Conservation (phyloP, 1,284 basidiomycete genomes). For the Thecaphora thlaspeos region DNA sequence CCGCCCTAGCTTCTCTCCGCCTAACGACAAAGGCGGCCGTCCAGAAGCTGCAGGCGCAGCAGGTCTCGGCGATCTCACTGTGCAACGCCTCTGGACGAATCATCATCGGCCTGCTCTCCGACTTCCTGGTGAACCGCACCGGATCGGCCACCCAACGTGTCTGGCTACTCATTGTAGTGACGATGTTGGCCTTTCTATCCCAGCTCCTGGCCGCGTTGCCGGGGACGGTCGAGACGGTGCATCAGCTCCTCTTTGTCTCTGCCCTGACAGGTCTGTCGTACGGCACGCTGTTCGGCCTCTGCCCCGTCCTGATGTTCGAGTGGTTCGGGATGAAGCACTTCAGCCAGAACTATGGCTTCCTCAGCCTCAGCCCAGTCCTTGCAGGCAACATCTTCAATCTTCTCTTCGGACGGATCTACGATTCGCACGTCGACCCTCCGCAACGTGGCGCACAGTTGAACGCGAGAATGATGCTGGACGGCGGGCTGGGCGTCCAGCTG, state of each 20-base stretch:
- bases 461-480: too few relatives aligned
- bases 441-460: background rate
- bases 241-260: conserved; percentile 73
- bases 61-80: conserved; percentile 76
- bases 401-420: conserved; percentile 67
- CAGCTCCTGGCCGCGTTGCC: conserved; percentile 52
- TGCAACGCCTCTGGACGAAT: conserved; percentile 82
- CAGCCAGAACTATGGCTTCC: conserved; percentile 82
- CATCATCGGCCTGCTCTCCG: conserved; percentile 74
- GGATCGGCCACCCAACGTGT: conserved; percentile 32
- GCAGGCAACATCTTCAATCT: conserved; percentile 82
- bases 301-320: conserved; percentile 75
- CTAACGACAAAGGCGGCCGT: conserved; percentile 67
- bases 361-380: conserved; percentile 72
- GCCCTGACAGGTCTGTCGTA: conserved; percentile 72
- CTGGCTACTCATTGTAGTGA: conserved; percentile 47
- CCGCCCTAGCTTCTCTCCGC: too few relatives aligned
- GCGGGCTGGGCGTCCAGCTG: too few relatives aligned
- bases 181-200: conserved; percentile 38
- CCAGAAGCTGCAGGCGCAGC: conserved; percentile 70
- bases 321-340: conserved; percentile 84
- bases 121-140: conserved; percentile 58
- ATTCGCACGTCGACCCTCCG: conserved; percentile 23
- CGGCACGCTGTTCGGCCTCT: conserved; percentile 74
- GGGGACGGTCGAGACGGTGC: conserved; percentile 64